Evolutionary conservation across 2,329 filamentous ascomycete species (phyloP), one percentile per base, ranked within the genome.

Genomic region (Tolypocladium guangdongense): DNA sequence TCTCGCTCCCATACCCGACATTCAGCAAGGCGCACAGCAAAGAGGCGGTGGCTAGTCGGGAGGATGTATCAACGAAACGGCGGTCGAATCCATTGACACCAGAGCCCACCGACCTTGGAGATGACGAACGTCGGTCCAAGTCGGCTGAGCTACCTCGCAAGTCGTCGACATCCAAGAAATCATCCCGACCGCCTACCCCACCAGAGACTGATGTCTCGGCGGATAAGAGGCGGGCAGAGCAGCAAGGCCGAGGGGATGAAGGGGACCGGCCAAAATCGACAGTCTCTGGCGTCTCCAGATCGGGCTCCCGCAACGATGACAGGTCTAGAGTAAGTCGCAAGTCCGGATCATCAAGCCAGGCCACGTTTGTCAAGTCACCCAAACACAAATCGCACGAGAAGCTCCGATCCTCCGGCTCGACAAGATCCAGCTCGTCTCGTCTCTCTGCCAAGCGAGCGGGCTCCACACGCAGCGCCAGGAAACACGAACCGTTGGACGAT

Each of bases 11-110:
- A 7, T 95, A 96, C 66, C 89, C 90, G 2, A 78, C 79, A 12
- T 90, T 95, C 69, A 93, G 88, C 71, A 96, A 95, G 71, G 87
- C 87, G 14, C 89, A 95, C 68, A 95, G 90, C 75, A 93, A 90
- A 69, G 92, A 96, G 72, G 82, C 83, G 46, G 81, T 96, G 52
- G 78, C 82, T 58, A 84, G 82, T 64, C 75, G 74, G 51, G 80
- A 84, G 47, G 76, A 81, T 52, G 59, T 80, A 49, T 66, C 69
- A 22, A 55, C 59, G 8, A 60, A 55, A 20, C 53, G 48, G 22
- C 53, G 53, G 27, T 67, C 64, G 57, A 68, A 82, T 52, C 78
- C 78, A 1, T 67, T 77, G 49, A 90, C 87, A 1, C 87, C 87
- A 20, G 86, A 90, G 56, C 77, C 85, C 24, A 90, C 86, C 24